Evolutionary conservation across 352 stramenopile species (phyloP), one percentile per base, ranked within the genome.

Genomic region (Blastocystis sp.): DNA sequence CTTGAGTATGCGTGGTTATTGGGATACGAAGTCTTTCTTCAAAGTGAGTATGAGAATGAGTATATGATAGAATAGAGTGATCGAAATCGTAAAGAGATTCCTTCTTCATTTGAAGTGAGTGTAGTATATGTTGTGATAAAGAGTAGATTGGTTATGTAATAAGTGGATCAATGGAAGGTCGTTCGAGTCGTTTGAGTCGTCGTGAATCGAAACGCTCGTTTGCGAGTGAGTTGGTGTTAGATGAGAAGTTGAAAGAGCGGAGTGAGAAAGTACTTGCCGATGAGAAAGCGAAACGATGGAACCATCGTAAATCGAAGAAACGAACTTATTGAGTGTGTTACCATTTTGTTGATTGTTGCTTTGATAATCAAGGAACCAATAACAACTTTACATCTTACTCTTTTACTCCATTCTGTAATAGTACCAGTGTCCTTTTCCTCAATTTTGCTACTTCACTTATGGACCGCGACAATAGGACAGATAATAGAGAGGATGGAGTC

Each of bases 1-100:
- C 49, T 72, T 85, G 27, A 85, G 38, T 9, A 85, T 85, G 75
- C 40, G 75, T 51, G 53, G 48, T 36, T 85, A 64, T 32, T 61
- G 64, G 57, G 75, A 85, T 29, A 24, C 75, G 11, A 75, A 75
- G 24, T 85, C 75, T 0, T 85, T 85, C 51, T 85, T 85, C 53
- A 85, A 85, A 72, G 75, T 85, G 1, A 32, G 16, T 9, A n/a
- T 51, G 11, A 27, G 27, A 21, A 3, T n/a, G n/a, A 46, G 29
- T 18, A 40, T 24, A 27, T 81, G 29, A 81, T 57, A 8, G 1
- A 40, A 48, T n/a, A 81, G 69, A 38, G 65, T 29, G 49, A 81
- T 40, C 46, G 51, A n/a, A 65, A 64, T 6, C 27, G 40, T 21
- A 61, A 64, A 36, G 49, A 59, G 27, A 36, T 81, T 48, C 69